A percentile compares a stretch with the other conserved stretches of the same genome.
These are phyloP conservation scores for Pythium rishiriense DNA, from an alignment of 352 stramenopile genomes.

Conservation along the genomic window DNA sequence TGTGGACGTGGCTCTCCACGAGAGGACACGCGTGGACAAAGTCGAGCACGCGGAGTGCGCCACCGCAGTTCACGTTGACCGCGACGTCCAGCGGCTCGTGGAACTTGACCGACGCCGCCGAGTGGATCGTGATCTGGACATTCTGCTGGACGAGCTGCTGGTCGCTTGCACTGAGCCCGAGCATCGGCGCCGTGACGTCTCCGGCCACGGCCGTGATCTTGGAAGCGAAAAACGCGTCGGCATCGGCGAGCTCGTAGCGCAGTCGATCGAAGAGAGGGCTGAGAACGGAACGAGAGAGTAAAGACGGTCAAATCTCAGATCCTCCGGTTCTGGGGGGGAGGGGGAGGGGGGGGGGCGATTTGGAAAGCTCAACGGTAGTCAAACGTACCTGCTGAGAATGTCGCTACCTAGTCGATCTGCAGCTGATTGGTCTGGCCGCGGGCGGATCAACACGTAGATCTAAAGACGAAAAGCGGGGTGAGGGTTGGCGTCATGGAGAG, in stretches of 20 bases:
- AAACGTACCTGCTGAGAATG: slow-evolving; percentile 54
- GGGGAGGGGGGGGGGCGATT: too few species aligned
- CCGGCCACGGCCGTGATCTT: slow-evolving; percentile 69
- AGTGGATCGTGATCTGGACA: slow-evolving; percentile 83
- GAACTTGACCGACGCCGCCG: slow-evolving; percentile 85
- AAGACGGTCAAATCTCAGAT: too few species aligned
- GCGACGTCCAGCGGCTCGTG: slow-evolving; percentile 85
- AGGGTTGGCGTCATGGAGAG: too few species aligned
- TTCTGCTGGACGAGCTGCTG: slow-evolving; percentile 37
- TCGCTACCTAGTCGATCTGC: slow-evolving; percentile 62
- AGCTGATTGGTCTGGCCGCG: slow-evolving; percentile 57
- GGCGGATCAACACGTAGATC: slow-evolving; percentile 20
- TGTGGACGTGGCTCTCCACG: slow-evolving; percentile 68
- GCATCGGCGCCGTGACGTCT: slow-evolving; percentile 65
- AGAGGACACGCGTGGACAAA: slow-evolving; percentile 58
- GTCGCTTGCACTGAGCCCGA: slow-evolving; percentile 57
- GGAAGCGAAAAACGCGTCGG: slow-evolving; percentile 43
- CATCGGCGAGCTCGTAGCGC: slow-evolving; percentile 48
- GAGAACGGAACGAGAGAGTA: too few species aligned
- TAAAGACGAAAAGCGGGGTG: background rate
- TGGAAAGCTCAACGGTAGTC: too few species aligned
- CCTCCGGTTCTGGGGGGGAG: background rate
- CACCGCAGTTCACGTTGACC: slow-evolving; percentile 83
- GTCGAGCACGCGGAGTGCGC: slow-evolving; percentile 57
- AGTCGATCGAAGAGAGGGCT: slow-evolving; percentile 60